Conservation (phyloP, 2,329 filamentous ascomycete genomes). For the Fusarium sp. region DNA sequence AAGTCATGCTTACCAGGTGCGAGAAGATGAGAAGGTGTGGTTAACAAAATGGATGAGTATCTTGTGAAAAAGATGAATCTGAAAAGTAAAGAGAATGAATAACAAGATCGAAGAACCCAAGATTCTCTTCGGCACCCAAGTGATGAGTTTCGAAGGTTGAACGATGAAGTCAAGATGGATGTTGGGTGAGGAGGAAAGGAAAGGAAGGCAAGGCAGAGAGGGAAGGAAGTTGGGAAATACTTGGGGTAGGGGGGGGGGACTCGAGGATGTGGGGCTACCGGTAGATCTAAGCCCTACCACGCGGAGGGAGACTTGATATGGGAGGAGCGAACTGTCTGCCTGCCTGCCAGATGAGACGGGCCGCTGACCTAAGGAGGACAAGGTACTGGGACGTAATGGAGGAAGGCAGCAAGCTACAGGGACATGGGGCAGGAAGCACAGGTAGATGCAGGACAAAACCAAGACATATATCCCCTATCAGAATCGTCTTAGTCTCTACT, state of each 20-base stretch:
- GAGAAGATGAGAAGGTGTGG: not conserved
- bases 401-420: not conserved
- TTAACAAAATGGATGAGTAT: constrained; percentile 15
- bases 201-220: not conserved
- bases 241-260: constrained; percentile 7
- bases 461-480: not conserved
- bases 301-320: not conserved
- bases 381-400: constrained; percentile 13
- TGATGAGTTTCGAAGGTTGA: constrained; percentile 21
- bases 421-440: not conserved
- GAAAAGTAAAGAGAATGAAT: constrained; percentile 20
- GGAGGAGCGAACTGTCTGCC: constrained; percentile 22
- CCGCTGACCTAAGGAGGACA: not conserved
- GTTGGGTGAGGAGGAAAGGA: constrained; percentile 20
- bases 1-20: constrained; percentile 51
- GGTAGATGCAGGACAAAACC: not conserved
- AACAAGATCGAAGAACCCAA: constrained; percentile 35
- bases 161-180: constrained; percentile 24
- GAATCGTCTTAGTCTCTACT: not conserved
- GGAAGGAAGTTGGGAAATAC: constrained; percentile 14
- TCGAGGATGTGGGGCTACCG: constrained; percentile 10
- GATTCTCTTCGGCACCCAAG: constrained; percentile 25
- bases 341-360: constrained; percentile 10
- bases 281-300: not conserved
- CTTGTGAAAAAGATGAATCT: constrained; percentile 14